Conservation (phyloP, 495 filamentous ascomycete species). For the Aspergillus sclerotiicarbonarius region DNA sequence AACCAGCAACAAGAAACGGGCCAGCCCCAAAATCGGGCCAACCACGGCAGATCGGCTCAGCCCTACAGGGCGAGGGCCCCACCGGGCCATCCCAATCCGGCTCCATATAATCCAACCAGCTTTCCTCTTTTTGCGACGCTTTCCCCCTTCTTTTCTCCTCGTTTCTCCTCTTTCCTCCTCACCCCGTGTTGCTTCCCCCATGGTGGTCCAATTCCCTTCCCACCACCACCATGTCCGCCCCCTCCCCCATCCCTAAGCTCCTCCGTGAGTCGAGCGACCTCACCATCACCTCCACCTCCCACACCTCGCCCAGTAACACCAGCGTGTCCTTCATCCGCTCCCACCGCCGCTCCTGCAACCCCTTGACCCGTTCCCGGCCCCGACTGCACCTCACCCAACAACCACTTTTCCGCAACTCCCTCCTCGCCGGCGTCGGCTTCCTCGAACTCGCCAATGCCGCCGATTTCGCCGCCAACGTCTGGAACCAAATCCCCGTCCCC, state of each 20-base stretch:
- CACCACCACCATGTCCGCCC: not conserved
- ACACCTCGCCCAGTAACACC: not conserved
- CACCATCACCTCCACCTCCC: constrained; percentile 13
- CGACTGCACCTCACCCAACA: constrained; percentile 14
- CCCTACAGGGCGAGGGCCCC: constrained; percentile 21
- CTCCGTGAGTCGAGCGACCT: constrained; percentile 8
- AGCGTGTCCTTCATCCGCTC: not conserved
- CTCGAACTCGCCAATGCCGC: constrained; percentile 53
- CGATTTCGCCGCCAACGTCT: constrained; percentile 55
- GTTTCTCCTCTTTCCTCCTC: not conserved
- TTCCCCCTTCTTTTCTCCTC: not conserved
- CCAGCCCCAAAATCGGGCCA: not conserved
- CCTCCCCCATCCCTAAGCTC: constrained; percentile 2
- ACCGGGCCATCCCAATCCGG: not conserved
- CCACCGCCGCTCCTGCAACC: not conserved
- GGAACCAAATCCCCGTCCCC: constrained; percentile 49
- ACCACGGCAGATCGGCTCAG: constrained; percentile 18
- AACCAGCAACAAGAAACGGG: too few species aligned
- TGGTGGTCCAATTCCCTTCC: not conserved
- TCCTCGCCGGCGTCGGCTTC: constrained; percentile 47
- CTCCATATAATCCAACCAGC: not conserved
- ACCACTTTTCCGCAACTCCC: constrained; percentile 43
- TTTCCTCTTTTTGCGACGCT: constrained; percentile 1
- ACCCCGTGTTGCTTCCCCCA: not conserved
- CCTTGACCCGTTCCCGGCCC: constrained; percentile 14